Evolutionary conservation across 495 filamentous ascomycete species (phyloP).

Genomic region (Hypoxylon lienhwacheense): DNA sequence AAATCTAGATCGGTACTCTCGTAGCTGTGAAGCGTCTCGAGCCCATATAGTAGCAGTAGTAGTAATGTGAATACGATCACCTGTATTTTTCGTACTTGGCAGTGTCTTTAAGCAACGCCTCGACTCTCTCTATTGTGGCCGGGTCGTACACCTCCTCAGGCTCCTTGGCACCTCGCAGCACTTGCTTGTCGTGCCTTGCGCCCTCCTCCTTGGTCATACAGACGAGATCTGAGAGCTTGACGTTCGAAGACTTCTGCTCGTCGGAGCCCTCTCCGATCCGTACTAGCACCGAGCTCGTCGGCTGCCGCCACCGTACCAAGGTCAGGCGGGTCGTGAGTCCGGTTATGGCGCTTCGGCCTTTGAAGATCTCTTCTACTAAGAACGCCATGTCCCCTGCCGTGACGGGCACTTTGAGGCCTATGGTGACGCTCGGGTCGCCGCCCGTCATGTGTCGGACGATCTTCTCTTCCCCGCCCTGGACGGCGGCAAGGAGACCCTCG

Average conservation of each 20-base stretch:
- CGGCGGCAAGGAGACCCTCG: constrained; percentile 69
- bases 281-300: constrained; percentile 45
- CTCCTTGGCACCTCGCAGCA: constrained; percentile 68
- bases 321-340: constrained; percentile 76
- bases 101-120: constrained; percentile 58
- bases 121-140: constrained; percentile 64
- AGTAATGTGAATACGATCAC: no score
- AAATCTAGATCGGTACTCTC: no score
- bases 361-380: constrained; percentile 85
- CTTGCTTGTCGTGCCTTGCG: constrained; percentile 74
- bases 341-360: constrained; percentile 79
- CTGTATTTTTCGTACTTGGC: constrained; percentile 41
- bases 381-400: constrained; percentile 80
- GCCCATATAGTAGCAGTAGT: not conserved
- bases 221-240: constrained; percentile 74
- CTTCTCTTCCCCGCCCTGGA: constrained; percentile 78
- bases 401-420: constrained; percentile 75
- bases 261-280: constrained; percentile 58
- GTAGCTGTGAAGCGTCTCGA: no score
- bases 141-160: constrained; percentile 72
- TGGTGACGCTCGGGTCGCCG: constrained; percentile 57
- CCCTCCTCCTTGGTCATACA: constrained; percentile 97
- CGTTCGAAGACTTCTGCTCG: constrained; percentile 68
- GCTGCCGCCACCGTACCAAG: constrained; percentile 74
- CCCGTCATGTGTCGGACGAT: constrained; percentile 56